Evolutionary conservation across 2,329 filamentous ascomycete genomes (phyloP).

Genomic region (Colletotrichum agaves): DNA sequence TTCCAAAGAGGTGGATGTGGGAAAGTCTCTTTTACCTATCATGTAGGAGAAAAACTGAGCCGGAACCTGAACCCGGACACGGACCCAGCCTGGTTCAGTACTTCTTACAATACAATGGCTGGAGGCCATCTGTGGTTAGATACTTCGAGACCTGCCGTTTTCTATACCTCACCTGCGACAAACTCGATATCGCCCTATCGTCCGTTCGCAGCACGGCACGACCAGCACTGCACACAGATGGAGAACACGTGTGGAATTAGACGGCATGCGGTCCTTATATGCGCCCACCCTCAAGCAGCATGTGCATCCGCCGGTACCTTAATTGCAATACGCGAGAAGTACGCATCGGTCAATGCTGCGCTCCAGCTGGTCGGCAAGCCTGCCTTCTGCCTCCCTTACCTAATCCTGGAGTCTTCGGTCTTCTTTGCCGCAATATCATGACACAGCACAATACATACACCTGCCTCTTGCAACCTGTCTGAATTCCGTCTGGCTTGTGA

Average conservation of each 20-base stretch:
- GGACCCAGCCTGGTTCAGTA: too few species aligned
- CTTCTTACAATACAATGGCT: too few species aligned
- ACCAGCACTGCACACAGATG: background rate
- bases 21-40: background rate
- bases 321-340: background rate
- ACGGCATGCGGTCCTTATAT: background rate
- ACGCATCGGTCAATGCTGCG: background rate
- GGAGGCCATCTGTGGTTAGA: background rate
- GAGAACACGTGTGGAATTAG: background rate
- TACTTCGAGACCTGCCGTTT: slow-evolving; percentile 13
- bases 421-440: background rate
- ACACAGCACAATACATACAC: background rate
- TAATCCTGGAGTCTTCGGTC: background rate
- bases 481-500: background rate
- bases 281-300: background rate
- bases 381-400: background rate
- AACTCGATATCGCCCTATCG: slow-evolving; percentile 25
- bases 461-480: background rate
- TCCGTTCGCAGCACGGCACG: slow-evolving; percentile 19
- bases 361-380: too few species aligned
- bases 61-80: too few species aligned
- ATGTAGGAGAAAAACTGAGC: background rate
- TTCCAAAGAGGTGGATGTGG: background rate
- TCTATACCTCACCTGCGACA: slow-evolving; percentile 23
- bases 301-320: background rate